phyloP scores from a whole-genome alignment of 306 rosid species.

The Cucurbita moschata region DNA sequence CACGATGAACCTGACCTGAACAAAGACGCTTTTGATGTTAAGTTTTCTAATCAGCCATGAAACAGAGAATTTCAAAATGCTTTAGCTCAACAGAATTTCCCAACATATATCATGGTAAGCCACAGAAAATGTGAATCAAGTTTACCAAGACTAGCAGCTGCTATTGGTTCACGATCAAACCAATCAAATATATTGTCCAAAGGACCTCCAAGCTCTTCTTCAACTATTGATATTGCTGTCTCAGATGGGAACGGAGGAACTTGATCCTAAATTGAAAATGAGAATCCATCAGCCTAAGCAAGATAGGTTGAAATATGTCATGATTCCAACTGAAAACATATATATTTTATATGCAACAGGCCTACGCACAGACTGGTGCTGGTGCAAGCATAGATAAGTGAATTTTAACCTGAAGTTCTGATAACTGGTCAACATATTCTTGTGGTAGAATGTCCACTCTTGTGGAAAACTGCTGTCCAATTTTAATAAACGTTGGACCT shows the following conservation, averaged over 20 bases:
- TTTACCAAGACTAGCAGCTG: conserved; percentile 99
- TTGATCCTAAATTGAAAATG: conserved; percentile 65
- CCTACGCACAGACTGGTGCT: background rate
- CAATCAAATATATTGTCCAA: conserved; percentile 48
- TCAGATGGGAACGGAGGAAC: conserved; percentile 98
- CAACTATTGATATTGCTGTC: conserved; percentile 61
- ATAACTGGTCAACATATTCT: conserved; percentile 89
- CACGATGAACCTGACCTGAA: conserved; percentile 99
- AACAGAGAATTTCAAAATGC: background rate
- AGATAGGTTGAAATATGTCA: conserved; percentile 3
- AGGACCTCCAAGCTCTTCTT: conserved; percentile 91
- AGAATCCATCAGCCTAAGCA: conserved; percentile 10
- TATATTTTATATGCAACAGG: background rate
- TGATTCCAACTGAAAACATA: background rate
- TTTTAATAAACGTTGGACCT: conserved; percentile 97
- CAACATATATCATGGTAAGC: background rate
- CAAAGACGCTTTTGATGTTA: conserved; percentile 1
- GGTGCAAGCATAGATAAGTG: conserved; percentile 5
- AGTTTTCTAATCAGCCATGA: background rate
- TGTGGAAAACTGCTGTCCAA: conserved; percentile 98
- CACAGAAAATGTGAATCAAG: conserved; percentile 6
- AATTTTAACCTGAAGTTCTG: conserved; percentile 85
- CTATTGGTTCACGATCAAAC: conserved; percentile 90
- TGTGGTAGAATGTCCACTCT: conserved; percentile 98
- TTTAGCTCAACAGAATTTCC: background rate